Evolutionary conservation across 768 basidiomycete genomes (phyloP).

Genomic region (Boletus patriciae): DNA sequence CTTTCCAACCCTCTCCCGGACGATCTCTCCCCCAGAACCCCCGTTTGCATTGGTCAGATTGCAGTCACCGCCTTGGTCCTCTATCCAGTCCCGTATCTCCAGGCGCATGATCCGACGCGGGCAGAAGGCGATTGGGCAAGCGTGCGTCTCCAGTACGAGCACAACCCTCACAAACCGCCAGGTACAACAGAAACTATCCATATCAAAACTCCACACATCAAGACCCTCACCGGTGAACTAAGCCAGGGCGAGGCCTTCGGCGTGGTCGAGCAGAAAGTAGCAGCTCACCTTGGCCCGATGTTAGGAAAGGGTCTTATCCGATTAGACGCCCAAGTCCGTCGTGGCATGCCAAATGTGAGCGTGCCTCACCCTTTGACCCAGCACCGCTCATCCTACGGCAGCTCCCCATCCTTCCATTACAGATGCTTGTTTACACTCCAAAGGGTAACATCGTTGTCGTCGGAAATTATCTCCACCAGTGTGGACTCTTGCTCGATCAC

Average conservation of each 20-base stretch:
- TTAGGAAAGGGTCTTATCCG: constrained; percentile 81
- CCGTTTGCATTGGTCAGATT: constrained; percentile 86
- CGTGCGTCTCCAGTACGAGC: constrained; percentile 72
- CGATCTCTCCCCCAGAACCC: constrained; percentile 74
- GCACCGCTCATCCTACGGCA: constrained; percentile 31
- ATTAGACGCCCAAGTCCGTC: constrained; percentile 73
- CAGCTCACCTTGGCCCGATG: constrained; percentile 77
- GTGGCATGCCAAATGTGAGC: constrained; percentile 62
- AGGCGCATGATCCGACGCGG: constrained; percentile 40
- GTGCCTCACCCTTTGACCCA: constrained; percentile 17
- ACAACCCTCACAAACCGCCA: constrained; percentile 50
- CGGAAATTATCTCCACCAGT: constrained; percentile 68
- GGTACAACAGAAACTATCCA: constrained; percentile 70
- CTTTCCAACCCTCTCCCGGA: constrained; percentile 41
- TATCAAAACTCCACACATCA: constrained; percentile 62
- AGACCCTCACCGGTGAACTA: constrained; percentile 52
- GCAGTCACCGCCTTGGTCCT: constrained; percentile 80
- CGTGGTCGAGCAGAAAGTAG: constrained; percentile 85
- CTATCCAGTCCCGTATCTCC: constrained; percentile 74
- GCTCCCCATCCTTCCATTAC: constrained; percentile 81
- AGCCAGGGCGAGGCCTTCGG: constrained; percentile 68
- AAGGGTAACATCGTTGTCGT: constrained; percentile 90
- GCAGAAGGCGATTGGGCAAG: constrained; percentile 62
- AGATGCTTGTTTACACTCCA: constrained; percentile 89
- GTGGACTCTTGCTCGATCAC: constrained; percentile 74